phyloP scores from a whole-genome alignment of 805 yeast species.

The Suhomyces sp. region DNA sequence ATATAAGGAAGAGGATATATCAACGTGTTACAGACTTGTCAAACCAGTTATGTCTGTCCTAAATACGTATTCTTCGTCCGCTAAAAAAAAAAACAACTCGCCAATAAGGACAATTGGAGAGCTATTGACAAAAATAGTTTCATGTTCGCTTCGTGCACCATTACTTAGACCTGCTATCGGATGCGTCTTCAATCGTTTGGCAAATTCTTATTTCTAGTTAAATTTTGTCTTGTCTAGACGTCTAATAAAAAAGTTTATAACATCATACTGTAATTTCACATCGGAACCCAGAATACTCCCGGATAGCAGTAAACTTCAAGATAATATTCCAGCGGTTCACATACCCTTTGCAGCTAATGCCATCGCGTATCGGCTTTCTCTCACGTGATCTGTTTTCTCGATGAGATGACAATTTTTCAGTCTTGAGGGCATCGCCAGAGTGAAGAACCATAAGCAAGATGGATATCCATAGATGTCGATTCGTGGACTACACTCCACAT shows the following conservation, averaged over 20 bases:
- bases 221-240: not conserved
- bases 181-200: not conserved
- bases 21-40: not conserved
- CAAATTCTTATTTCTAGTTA: not conserved
- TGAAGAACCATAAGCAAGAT: slow-evolving; percentile 26
- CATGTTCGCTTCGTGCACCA: slow-evolving; percentile 1
- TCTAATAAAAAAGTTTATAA: not conserved
- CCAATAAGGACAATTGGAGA: slow-evolving; percentile 4
- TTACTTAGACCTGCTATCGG: not conserved
- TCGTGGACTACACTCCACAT: slow-evolving; percentile 84
- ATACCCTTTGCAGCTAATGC: not conserved
- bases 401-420: slow-evolving; percentile 10
- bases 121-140: not conserved
- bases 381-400: slow-evolving; percentile 5
- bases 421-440: not conserved
- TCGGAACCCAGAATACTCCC: no score
- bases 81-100: slow-evolving; percentile 3
- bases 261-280: not conserved
- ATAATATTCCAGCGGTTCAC: not conserved
- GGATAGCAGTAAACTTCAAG: no score
- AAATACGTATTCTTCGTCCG: slow-evolving; percentile 4
- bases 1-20: not conserved
- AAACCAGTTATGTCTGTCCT: slow-evolving; percentile 1
- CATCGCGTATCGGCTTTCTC: not conserved
- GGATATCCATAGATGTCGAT: slow-evolving; percentile 88